Evolutionary conservation across 225 moss, liverwort and hornwort species (phyloP).

Genomic region (Sphagnum tenellum): DNA sequence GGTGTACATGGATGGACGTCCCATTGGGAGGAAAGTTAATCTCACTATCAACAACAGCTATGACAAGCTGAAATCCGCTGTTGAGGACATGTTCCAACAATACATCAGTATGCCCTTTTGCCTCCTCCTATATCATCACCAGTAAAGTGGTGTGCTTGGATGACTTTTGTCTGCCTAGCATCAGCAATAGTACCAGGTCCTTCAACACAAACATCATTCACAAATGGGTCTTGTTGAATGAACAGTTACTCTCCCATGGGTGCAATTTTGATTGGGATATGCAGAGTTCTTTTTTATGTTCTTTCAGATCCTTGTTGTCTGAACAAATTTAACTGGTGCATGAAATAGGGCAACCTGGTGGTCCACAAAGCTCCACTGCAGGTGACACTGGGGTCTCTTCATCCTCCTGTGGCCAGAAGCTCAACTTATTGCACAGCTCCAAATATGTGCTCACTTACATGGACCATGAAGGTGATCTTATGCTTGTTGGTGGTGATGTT

Average conservation of each 20-base stretch:
- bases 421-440: constrained; percentile 67
- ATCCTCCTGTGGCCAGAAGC: constrained; percentile 28
- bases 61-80: constrained; percentile 53
- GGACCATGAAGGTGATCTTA: constrained; percentile 80
- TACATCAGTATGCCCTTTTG: no score
- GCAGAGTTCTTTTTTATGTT: no score
- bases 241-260: no score
- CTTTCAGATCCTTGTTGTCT: no score
- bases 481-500: constrained; percentile 87
- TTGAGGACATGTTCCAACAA: constrained; percentile 27
- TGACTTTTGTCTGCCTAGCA: no score
- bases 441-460: constrained; percentile 92
- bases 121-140: no score
- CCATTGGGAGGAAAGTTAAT: constrained; percentile 85
- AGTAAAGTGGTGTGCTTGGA: no score
- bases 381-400: constrained; percentile 29
- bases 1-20: constrained; percentile 88
- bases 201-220: no score
- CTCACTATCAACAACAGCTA: constrained; percentile 64
- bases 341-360: constrained; percentile 40
- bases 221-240: no score
- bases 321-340: no score
- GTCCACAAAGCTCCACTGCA: constrained; percentile 27
- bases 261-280: no score
- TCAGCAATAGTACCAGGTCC: no score